These are phyloP conservation scores for Ambrosiella xylebori DNA, from an alignment of 2,329 filamentous ascomycete species.

Conservation along the genomic window DNA sequence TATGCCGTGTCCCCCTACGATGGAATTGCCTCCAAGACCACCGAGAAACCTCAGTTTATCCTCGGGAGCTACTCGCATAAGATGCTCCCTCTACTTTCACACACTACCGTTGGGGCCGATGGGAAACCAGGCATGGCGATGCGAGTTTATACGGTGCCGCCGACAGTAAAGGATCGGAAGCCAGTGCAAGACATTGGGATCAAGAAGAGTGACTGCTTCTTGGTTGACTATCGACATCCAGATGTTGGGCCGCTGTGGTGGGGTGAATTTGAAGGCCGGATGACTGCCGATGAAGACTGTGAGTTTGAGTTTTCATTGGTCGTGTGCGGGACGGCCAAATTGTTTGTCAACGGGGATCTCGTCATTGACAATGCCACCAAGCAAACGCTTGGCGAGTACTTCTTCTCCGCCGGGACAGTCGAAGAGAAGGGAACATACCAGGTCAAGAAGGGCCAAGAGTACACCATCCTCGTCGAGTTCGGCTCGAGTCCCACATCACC, in stretches of 20 bases:
- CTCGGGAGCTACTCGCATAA: constrained; percentile 50
- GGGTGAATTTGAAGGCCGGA: constrained; percentile 41
- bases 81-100: constrained; percentile 41
- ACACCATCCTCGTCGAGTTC: constrained; percentile 42
- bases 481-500: constrained; percentile 41
- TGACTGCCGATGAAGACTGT: constrained; percentile 42
- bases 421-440: constrained; percentile 43
- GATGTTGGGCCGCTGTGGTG: constrained; percentile 40
- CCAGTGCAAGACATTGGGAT: constrained; percentile 33
- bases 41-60: constrained; percentile 29
- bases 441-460: constrained; percentile 41
- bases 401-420: constrained; percentile 46
- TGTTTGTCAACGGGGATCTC: constrained; percentile 44
- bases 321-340: constrained; percentile 47
- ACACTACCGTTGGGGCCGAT: constrained; percentile 30
- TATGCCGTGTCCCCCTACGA: constrained; percentile 57
- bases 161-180: constrained; percentile 28
- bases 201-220: constrained; percentile 30
- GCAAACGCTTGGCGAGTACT: constrained; percentile 43
- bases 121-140: constrained; percentile 43
- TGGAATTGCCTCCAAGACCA: constrained; percentile 42
- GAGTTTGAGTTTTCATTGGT: constrained; percentile 49
- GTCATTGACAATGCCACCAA: constrained; percentile 50
- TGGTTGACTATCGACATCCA: constrained; percentile 35
- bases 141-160: constrained; percentile 43